Evolutionary conservation across 148 eudicot genomes (phyloP), one percentile per base, ranked within the genome.

Genomic region (Vaccinium macrocarpon): DNA sequence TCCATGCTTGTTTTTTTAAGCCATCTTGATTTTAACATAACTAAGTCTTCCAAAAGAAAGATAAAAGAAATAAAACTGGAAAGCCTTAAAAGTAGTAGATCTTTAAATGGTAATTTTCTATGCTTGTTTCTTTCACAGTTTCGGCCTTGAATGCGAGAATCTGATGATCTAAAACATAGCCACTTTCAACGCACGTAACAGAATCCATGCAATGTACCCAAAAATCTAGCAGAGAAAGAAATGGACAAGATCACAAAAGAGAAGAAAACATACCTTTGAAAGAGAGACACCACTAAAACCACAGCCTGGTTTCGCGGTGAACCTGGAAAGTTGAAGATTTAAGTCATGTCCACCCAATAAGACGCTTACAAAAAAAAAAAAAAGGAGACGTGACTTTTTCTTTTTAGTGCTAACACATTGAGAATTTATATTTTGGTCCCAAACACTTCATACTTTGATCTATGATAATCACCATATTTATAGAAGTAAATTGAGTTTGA

Each of bases 231-330:
- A 55, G 49, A 79, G 16, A 64, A 62, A n/a, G 8, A 64, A 51
- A 42, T 51, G 21, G 42, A 27, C 53, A 49, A 51, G 51, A 74
- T 71, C 21, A 9, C 16, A 38, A 78, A 72, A 7, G 75, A 73
- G 64, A 72, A 64, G 23, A 73, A 53, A 51, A 7, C 59, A 76
- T 62, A 83, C 85, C 85, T 83, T 29, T 23, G 81, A 57, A 57
- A 75, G 42, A 42, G 80, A 74, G 79, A 49, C 79, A 50, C 57
- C n/a, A 76, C 79, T 50, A n/a, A 25, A 76, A 50, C n/a, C 56
- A 48, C 25, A 49, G 29, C 59, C 16, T 27, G 68, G 72, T 57
- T 46, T 66, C 64, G 57, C 52, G 35, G 15, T 74, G 3, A n/a
- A 42, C 35, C 49, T 19, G 53, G 53, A 75, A 25, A 76, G 11